Evolutionary conservation across 371 early-diverging fungal genomes (phyloP), one percentile per base, ranked within the genome.

Genomic region (Catenaria anguillulae): DNA sequence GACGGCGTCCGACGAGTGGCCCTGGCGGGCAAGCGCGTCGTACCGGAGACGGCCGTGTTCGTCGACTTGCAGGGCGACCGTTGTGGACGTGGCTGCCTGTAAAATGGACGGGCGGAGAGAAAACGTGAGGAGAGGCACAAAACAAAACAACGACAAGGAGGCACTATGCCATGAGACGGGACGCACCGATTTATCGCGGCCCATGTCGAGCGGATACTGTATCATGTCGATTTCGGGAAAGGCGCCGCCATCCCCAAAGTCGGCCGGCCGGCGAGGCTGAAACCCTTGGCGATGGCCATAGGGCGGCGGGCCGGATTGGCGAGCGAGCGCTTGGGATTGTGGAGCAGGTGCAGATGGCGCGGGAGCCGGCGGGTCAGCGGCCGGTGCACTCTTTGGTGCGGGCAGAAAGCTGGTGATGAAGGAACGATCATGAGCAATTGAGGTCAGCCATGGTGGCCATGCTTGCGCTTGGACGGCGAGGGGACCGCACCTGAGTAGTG

Each of bases 231-330:
- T 84, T 72, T 96, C 97, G 24, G 97, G 97, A 67, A 84, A 96
- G 0, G 97, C 93, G 36, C 97, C 97, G 37, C 97, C 97, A 71
- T 93, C 92, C 59, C 92, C 93, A 74, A 85, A 96, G 71, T 96
- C 95, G 66, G 87, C 81, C 17, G 74, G 72, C n/a, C 78, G 78
- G 62, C 84, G 79, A 61, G 94, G 94, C 61, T 80, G 76, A 71
- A 83, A 94, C 33, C 81, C 86, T 61, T 71, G 45, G 62, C 94
- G 86, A 58, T 84, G 70, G 21, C 93, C 90, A 65, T 92, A 89
- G 24, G 86, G 83, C 17, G 92, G 70, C 10, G 92, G 70, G 73
- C 80, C 72, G 29, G 29, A n/a, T n/a, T n/a, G n/a, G n/a, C n/a
- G n/a, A n/a, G n/a, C n/a, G n/a, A n/a, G n/a, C n/a, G n/a, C n/a